These are phyloP conservation scores for Hypomontagnella monticulosa DNA, from an alignment of 495 filamentous ascomycete genomes.

Conservation along the genomic window DNA sequence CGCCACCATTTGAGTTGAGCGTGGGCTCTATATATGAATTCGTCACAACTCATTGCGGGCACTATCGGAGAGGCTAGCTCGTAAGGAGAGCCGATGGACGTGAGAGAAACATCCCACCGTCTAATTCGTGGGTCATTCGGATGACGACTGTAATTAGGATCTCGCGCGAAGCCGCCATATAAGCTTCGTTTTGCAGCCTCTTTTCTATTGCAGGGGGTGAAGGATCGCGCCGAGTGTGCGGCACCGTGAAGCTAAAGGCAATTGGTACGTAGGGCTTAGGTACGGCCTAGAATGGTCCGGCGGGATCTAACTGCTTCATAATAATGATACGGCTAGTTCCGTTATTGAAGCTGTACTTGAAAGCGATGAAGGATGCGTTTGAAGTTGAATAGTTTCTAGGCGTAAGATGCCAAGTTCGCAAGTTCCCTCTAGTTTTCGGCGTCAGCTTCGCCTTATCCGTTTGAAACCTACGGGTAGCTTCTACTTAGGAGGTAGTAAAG, in stretches of 20 bases:
- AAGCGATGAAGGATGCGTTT: constrained; percentile 29
- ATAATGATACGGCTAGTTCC: constrained; percentile 1
- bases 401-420: background rate
- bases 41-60: background rate
- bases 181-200: constrained; percentile 1
- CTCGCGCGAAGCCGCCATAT: background rate
- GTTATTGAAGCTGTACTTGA: constrained; percentile 1
- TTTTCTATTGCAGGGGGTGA: constrained; percentile 23
- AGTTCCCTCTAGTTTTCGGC: background rate
- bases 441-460: background rate
- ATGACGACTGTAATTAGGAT: constrained; percentile 2
- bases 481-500: background rate
- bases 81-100: background rate
- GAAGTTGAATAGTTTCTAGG: constrained; percentile 13
- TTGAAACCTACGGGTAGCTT: no score
- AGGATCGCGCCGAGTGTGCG: constrained; percentile 19
- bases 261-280: background rate
- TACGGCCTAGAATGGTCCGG: constrained; percentile 1
- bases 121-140: background rate
- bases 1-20: constrained; percentile 8
- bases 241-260: background rate
- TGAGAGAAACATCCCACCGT: background rate
- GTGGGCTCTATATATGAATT: background rate
- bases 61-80: background rate
- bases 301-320: constrained; percentile 20